Evolutionary conservation across 768 basidiomycete species (phyloP).

Genomic region (Mrakia blollopis): DNA sequence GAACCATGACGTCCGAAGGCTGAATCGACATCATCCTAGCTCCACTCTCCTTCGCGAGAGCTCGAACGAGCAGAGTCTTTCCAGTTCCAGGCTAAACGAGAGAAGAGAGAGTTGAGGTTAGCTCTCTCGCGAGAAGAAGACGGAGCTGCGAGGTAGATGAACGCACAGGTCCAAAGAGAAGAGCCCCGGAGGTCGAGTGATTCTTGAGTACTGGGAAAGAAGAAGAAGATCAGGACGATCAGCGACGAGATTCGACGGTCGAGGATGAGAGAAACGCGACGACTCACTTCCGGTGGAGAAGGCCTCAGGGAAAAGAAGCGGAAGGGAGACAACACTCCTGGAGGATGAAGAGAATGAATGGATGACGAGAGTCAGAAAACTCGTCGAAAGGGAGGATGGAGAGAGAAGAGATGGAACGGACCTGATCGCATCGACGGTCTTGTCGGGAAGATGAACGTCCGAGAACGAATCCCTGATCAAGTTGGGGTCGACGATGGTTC

Average conservation of each 20-base stretch:
- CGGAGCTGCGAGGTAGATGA: too few species aligned
- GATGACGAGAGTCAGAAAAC: background rate
- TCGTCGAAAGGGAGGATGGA: background rate
- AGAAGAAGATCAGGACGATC: background rate
- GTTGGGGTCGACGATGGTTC: slow-evolving; percentile 82
- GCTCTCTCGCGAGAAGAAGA: too few species aligned
- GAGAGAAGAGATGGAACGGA: slow-evolving; percentile 47
- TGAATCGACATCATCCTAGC: slow-evolving; percentile 86
- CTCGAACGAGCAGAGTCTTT: slow-evolving; percentile 51
- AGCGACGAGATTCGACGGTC: background rate
- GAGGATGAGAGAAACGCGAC: background rate
- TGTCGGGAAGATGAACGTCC: slow-evolving; percentile 79
- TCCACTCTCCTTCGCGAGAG: slow-evolving; percentile 87
- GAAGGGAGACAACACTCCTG: slow-evolving; percentile 64
- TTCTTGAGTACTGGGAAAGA: slow-evolving; percentile 60
- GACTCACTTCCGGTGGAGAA: slow-evolving; percentile 65
- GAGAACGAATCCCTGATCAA: slow-evolving; percentile 43
- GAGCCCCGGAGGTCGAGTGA: slow-evolving; percentile 83
- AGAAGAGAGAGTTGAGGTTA: too few species aligned
- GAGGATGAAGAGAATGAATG: background rate
- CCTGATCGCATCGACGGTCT: slow-evolving; percentile 86
- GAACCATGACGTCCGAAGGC: slow-evolving; percentile 93
- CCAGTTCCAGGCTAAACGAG: slow-evolving; percentile 41
- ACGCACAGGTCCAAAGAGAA: slow-evolving; percentile 70
- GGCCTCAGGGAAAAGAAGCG: slow-evolving; percentile 76